Percentiles rank a stretch among this genome's conserved stretches.
These are phyloP conservation scores for Rubia yunnanensis DNA, from an alignment of 257 asterid genomes.

Conservation along the genomic window DNA sequence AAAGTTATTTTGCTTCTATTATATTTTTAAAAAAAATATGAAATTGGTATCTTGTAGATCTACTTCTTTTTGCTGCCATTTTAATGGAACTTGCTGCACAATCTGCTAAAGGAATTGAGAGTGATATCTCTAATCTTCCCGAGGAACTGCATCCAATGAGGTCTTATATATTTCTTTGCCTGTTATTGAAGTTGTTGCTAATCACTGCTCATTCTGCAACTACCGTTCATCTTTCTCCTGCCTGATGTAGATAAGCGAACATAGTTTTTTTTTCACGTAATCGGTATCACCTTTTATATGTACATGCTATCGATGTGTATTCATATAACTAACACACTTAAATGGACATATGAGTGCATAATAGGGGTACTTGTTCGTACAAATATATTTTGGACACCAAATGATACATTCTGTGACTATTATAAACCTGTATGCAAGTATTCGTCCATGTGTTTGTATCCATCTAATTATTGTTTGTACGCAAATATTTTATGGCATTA, in stretches of 20 bases:
- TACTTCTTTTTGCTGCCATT: constrained; percentile 90
- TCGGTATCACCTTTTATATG: background rate
- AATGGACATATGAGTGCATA: background rate
- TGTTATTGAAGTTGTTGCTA: background rate
- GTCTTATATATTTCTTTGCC: constrained; percentile 22
- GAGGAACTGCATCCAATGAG: constrained; percentile 69
- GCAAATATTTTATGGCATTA: background rate
- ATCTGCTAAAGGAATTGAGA: constrained; percentile 65
- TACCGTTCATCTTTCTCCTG: background rate
- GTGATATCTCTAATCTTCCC: constrained; percentile 41
- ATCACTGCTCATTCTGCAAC: background rate
- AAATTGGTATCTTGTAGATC: constrained; percentile 40
- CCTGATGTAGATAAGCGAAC: background rate
- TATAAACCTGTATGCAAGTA: background rate
- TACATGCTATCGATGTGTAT: background rate
- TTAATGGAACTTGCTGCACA: constrained; percentile 93
- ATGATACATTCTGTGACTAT: background rate
- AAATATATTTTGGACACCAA: background rate
- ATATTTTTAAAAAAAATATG: constrained; percentile 19
- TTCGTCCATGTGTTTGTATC: background rate
- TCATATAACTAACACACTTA: background rate
- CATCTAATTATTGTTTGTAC: background rate
- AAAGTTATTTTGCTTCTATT: background rate
- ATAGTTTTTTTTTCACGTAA: too few relatives aligned
- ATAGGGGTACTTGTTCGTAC: background rate